Percentiles rank a stretch among this genome's conserved stretches.
phyloP scores from a whole-genome alignment of 306 rosid species.

The Trifolium fragiferum region DNA sequence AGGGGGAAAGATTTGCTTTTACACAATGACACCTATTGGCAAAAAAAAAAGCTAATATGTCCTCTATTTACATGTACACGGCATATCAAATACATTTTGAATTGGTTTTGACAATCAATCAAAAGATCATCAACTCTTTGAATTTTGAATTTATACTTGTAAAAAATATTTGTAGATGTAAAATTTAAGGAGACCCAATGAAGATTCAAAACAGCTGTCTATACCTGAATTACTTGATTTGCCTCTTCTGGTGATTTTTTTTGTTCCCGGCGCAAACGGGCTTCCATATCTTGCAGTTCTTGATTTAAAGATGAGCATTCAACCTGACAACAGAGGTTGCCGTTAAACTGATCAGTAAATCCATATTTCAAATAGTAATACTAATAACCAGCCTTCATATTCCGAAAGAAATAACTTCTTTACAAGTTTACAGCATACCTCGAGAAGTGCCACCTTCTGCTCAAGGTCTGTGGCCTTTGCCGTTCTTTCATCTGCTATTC shows the following conservation, averaged over 20 bases:
- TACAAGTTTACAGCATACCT: slow-evolving; percentile 58
- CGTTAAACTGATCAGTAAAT: slow-evolving; percentile 32
- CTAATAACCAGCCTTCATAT: background rate
- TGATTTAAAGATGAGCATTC: slow-evolving; percentile 94
- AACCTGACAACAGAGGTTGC: slow-evolving; percentile 58
- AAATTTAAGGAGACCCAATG: slow-evolving; percentile 22
- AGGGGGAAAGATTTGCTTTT: background rate
- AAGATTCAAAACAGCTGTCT: slow-evolving; percentile 6
- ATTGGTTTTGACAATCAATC: background rate
- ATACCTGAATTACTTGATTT: slow-evolving; percentile 92
- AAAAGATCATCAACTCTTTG: background rate
- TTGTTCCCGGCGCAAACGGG: slow-evolving; percentile 83
- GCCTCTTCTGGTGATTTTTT: slow-evolving; percentile 91
- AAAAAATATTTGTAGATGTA: background rate
- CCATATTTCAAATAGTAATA: slow-evolving; percentile 27
- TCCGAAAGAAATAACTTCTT: slow-evolving; percentile 21
- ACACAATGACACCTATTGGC: background rate
- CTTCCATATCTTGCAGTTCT: slow-evolving; percentile 97
- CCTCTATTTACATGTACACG: background rate
- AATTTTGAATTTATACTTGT: background rate
- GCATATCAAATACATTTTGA: background rate
- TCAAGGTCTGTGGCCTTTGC: slow-evolving; percentile 91
- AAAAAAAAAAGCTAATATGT: background rate
- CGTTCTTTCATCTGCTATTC: slow-evolving; percentile 92
- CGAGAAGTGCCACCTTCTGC: slow-evolving; percentile 95